Evolutionary conservation across 2,329 filamentous ascomycete species (phyloP).

Genomic region (Pseudocercospora fuligena): DNA sequence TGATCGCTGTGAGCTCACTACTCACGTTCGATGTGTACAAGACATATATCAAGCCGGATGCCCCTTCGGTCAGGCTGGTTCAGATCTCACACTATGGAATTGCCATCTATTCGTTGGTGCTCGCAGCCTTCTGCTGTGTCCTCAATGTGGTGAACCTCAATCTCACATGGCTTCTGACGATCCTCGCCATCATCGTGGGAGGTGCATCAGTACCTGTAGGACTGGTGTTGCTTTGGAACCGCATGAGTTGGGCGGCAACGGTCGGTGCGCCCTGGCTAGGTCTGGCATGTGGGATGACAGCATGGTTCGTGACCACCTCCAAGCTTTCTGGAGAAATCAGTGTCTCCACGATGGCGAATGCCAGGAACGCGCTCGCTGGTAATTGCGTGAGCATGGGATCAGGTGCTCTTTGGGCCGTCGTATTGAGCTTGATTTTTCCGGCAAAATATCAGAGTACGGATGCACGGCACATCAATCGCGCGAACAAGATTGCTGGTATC

Average conservation of each 20-base stretch:
- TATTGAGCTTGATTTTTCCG: slow-evolving; percentile 45
- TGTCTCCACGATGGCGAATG: slow-evolving; percentile 45
- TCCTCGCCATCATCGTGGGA: slow-evolving; percentile 50
- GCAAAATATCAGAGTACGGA: slow-evolving; percentile 44
- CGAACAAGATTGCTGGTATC: slow-evolving; percentile 44
- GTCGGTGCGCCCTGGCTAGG: slow-evolving; percentile 54
- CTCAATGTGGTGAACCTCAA: slow-evolving; percentile 48
- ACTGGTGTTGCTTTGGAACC: slow-evolving; percentile 51
- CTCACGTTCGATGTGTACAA: slow-evolving; percentile 53
- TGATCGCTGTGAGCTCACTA: slow-evolving; percentile 42
- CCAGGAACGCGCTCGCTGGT: slow-evolving; percentile 47
- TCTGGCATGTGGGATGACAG: slow-evolving; percentile 48
- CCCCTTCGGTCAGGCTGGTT: slow-evolving; percentile 44
- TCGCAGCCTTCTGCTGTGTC: slow-evolving; percentile 46
- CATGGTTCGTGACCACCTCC: slow-evolving; percentile 49
- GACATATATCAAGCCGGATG: slow-evolving; percentile 46
- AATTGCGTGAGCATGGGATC: slow-evolving; percentile 34
- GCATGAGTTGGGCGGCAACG: slow-evolving; percentile 53
- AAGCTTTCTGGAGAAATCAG: slow-evolving; percentile 46
- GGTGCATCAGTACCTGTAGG: slow-evolving; percentile 52
- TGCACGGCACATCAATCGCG: slow-evolving; percentile 45
- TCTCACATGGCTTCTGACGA: slow-evolving; percentile 46
- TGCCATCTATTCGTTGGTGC: slow-evolving; percentile 46
- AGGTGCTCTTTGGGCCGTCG: slow-evolving; percentile 44
- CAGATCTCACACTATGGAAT: slow-evolving; percentile 48